Base-by-base conservation (phyloP, 2,329 filamentous ascomycete species). In the Pyrenophora tritici-repentis region DNA sequence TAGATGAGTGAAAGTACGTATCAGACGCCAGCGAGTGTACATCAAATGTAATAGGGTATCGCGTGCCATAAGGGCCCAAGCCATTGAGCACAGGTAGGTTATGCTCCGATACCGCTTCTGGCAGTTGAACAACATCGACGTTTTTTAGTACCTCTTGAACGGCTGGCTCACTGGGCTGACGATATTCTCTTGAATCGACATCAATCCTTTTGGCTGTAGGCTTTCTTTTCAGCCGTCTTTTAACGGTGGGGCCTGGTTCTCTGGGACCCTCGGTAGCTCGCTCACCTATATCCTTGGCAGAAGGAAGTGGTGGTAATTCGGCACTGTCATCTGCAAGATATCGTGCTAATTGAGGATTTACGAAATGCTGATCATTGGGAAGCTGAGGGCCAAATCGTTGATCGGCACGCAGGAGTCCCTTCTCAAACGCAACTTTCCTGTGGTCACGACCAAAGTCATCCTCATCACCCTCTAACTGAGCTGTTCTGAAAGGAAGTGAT, bases 1-100 rank as follows among this genome's bases (percentile, higher is more conserved):
- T 84, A 38, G 73, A 76, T 36, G 77, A 68, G 53, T 83, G 80
- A 55, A 85, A 86, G 59, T 78, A 84, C 0, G 80, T 83, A 1
- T 79, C 82, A 6, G 73, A 54, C 7, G 70, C 72, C 6, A 86
- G 65, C 18, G 81, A 79, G 4, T 64, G 64, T 7, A 83, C 68
- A 43, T 81, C 80, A 50, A 86, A 86, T 54, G 80, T 78, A 9
- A 74, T 73, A 1, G 82, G 69, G 57, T 84, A 85, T 16, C 72
- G 72, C 3, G 75, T 75, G 24, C 78, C 79, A 58, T 75, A 79
- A n/a, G 75, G 71, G 26, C 72, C 76, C 2, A 86, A 67, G 1
- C 79, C 81, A 48, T 74, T 59, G 29, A 77, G 56, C 2, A 57
- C 16, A 29, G 42, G 29, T 5, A 44, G 18, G 5, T 55, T 34